These are phyloP conservation scores for Lophiostoma macrostomum DNA, from an alignment of 495 filamentous ascomycete genomes.

Conservation along the genomic window DNA sequence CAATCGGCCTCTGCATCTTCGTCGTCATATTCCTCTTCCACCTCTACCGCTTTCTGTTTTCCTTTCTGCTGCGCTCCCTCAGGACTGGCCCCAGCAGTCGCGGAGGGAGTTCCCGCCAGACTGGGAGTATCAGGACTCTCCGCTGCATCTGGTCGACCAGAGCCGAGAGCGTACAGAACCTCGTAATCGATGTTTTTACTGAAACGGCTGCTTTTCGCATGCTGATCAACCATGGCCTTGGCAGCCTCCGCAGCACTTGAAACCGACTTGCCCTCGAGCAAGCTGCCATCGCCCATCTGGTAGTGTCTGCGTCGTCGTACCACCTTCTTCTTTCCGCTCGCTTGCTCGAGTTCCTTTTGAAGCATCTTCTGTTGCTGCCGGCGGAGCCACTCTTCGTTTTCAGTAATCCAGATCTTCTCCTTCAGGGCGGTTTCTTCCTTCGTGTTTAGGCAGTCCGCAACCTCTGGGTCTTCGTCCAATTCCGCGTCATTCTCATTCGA, in stretches of 20 bases:
- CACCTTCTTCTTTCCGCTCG: conserved; percentile 35
- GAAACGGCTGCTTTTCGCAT: conserved; percentile 52
- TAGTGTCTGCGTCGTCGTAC: conserved; percentile 47
- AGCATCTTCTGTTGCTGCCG: conserved; percentile 74
- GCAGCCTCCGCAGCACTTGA: conserved; percentile 69
- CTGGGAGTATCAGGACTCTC: not conserved
- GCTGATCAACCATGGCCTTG: conserved; percentile 65
- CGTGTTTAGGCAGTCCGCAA: conserved; percentile 69
- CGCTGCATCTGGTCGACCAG: conserved; percentile 10
- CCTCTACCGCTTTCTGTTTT: not conserved
- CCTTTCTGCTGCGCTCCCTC: not conserved
- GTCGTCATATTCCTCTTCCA: conserved; percentile 6
- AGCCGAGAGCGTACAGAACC: conserved; percentile 15
- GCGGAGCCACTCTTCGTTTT: conserved; percentile 87
- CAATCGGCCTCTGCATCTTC: conserved; percentile 10
- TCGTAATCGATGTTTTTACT: conserved; percentile 85
- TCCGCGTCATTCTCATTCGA: not conserved
- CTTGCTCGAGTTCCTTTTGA: conserved; percentile 58
- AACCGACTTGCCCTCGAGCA: conserved; percentile 50
- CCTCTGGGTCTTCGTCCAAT: conserved; percentile 83
- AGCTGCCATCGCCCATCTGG: conserved; percentile 53
- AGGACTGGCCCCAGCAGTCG: not conserved
- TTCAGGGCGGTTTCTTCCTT: conserved; percentile 70
- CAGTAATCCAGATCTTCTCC: conserved; percentile 87
- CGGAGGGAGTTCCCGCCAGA: not conserved